Evolutionary conservation across 768 basidiomycete species (phyloP), one percentile per base, ranked within the genome.

Genomic region (Suillus spraguei): DNA sequence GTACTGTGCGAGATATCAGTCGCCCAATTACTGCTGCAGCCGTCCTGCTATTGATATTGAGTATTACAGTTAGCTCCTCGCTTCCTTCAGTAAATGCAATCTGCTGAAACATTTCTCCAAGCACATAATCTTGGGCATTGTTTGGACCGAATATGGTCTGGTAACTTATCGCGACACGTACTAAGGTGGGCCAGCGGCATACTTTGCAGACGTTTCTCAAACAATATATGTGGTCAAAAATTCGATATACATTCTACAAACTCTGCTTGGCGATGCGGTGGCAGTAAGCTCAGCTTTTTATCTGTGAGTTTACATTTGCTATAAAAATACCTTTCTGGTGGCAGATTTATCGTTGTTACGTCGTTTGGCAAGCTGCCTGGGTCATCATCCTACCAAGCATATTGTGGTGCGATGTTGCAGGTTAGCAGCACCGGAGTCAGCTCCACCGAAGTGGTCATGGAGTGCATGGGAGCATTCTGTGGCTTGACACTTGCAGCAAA

Each of bases 171-270:
- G 73, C 8, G 61, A 69, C 41, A 66, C 58, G 9, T 63, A 59
- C 17, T 67, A 64, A 14, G 70, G 68, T 5, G 73, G 71, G 1
- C 72, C 73, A 6, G 6, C 62, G 17, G 70, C 62, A 3, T 74
- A 64, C 62, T 50, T 50, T 7, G 49, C 24, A 28, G 49, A 69
- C 41, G 58, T 61, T 10, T 66, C 67, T 42, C 60, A 74, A 47
- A 52, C 53, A 10, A 70, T 68, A 2, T 71, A 70, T 52, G 50
- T 71, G 22, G 67, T 70, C 60, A 73, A 73, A 49, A 71, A 66
- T 55, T 65, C 63, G 1, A 58, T 73, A 6, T 71, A 69, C 54
- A 38, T 41, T 32, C 2, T 68, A 2, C 66, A 68, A 54, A 63
- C 62, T n/a, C 59, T 63, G 11, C 42, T 63, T 24, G 62, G 62